Base-by-base conservation (phyloP, 2,329 filamentous ascomycete species). In the Microascus cirrosus region DNA sequence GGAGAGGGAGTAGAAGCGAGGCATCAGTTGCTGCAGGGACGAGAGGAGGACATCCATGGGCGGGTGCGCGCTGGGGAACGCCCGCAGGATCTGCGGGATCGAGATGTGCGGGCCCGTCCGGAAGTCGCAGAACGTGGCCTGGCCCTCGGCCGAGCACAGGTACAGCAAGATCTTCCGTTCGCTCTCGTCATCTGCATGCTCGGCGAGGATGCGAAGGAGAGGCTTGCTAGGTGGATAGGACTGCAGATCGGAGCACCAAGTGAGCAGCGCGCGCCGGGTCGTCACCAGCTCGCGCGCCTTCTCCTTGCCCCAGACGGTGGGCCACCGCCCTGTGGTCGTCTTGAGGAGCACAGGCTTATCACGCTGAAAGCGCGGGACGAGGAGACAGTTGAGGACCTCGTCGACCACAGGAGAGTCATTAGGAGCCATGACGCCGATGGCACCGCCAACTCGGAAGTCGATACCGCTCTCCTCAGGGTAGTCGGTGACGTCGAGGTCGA, bases 301-400 rank as follows among this genome's bases (percentile, higher is more conserved):
- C 22, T 97, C 93, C 2, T 95, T 90, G 50, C 93, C 94, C 94
- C 94, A 99, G 55, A 99, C 95, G 0, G 94, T 99, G 3, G 94
- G 94, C 93, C 93, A 99, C 55, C 94, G 82, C 36, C 93, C 93
- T 60, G 79, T 82, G 39, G 80, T 83, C 0, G 94, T 97, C 69
- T 85, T 85, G 64, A 97, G 74, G 20, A 87, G 76, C 20, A 96
- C 81, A 15, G 87, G 86, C 77, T 90, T 94, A 73, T 95, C 89
- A 34, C 94, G 87, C 60, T 94, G 78, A 67, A 87, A 89, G 42
- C 84, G 86, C 3, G 92, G 92, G 24, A 97, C 80, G 64, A 89
- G 80, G 20, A 99, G 83, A 25, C 87, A 76, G 66, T 96, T 85
- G 63, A 99, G 82, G 45, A 97, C 77, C 61, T 94, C 86, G 18